Percentiles rank a stretch among this genome's conserved stretches.
Evolutionary conservation across 2,329 filamentous ascomycete species (phyloP).

Genomic region (Talaromyces albobiverticillius): DNA sequence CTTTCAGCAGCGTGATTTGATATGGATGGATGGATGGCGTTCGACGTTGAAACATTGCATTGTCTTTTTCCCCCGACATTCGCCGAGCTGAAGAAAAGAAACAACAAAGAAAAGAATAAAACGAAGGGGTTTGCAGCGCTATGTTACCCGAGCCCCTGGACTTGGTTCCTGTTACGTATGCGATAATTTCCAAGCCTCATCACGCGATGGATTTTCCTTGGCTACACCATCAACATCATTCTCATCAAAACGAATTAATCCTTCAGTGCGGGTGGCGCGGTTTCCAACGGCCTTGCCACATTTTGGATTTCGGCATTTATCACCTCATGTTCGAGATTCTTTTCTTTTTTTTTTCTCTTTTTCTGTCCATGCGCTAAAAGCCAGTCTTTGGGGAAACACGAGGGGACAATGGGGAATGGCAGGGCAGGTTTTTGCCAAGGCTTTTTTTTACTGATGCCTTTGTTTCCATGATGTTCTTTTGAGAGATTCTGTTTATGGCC

Average conservation of each 20-base stretch:
- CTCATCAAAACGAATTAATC: background rate
- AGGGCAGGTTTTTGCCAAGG: too few species aligned
- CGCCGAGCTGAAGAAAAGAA: background rate
- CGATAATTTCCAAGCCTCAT: background rate
- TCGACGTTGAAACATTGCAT: too few species aligned
- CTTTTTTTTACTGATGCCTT: background rate
- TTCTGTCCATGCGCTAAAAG: too few species aligned
- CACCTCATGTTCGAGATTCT: background rate
- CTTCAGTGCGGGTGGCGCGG: background rate
- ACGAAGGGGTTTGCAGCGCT: background rate
- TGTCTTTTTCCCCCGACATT: too few species aligned
- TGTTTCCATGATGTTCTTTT: background rate
- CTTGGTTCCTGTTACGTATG: background rate
- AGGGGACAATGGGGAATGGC: too few species aligned
- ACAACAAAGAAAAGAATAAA: background rate
- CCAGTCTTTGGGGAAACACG: background rate
- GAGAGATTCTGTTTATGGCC: background rate
- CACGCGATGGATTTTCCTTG: background rate
- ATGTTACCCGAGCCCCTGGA: background rate
- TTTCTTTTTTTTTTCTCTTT: too few species aligned
- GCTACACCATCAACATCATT: too few species aligned
- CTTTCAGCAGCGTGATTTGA: background rate
- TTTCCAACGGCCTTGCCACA: background rate
- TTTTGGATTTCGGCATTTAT: background rate
- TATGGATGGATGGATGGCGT: too few species aligned